These are phyloP conservation scores for Albugo laibachii DNA, from an alignment of 352 stramenopile species.

Conservation along the genomic window DNA sequence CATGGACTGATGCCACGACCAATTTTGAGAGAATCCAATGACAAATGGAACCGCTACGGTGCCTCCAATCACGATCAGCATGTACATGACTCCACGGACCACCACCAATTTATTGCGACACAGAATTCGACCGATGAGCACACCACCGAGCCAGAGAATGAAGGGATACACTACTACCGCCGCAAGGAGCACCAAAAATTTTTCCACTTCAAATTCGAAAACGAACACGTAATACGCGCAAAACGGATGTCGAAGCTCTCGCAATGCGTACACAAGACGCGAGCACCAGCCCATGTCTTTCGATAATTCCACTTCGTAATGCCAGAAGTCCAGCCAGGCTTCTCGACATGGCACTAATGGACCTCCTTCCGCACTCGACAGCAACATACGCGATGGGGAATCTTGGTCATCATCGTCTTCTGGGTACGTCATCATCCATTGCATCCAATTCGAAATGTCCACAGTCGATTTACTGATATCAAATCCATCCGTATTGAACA, in stretches of 20 bases:
- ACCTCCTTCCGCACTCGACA: conserved; percentile 12
- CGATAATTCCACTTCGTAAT: conserved; percentile 51
- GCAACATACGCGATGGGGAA: background rate
- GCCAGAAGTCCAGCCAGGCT: conserved; percentile 57
- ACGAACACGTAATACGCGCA: conserved; percentile 72
- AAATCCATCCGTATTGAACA: conserved; percentile 81
- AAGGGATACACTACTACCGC: conserved; percentile 26
- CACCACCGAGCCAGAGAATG: conserved; percentile 32
- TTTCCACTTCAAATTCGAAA: conserved; percentile 30
- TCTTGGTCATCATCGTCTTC: background rate
- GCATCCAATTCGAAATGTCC: conserved; percentile 63
- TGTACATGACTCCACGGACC: conserved; percentile 49
- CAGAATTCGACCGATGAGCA: conserved; percentile 14
- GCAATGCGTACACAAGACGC: conserved; percentile 51
- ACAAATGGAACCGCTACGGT: conserved; percentile 33
- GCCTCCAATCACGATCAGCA: conserved; percentile 36
- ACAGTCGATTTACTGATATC: conserved; percentile 68
- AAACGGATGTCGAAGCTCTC: conserved; percentile 55
- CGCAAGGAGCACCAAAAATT: conserved; percentile 24
- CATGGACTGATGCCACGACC: conserved; percentile 9
- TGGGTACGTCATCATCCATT: conserved; percentile 47
- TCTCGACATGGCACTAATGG: conserved; percentile 20
- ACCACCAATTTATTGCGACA: conserved; percentile 38
- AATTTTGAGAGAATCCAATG: conserved; percentile 27
- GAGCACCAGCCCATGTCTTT: conserved; percentile 37